Evolutionary conservation across 805 yeast species (phyloP), one percentile per base, ranked within the genome.

Genomic region (Hemisphaericaspora nanyangensis): DNA sequence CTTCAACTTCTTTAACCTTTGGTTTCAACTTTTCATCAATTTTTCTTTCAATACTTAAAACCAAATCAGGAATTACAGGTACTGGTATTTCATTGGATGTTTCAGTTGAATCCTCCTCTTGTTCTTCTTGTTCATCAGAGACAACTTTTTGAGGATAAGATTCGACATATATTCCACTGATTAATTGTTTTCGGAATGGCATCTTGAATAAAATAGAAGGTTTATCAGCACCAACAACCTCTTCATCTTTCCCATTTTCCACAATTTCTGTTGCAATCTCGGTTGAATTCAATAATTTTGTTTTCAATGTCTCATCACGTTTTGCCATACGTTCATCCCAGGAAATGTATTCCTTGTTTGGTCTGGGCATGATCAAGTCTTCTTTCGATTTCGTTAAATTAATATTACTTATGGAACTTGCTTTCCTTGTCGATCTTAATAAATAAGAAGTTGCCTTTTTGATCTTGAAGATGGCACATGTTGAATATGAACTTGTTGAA

Each of bases 361-460:
- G 52, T 37, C 52, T 56, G 5, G 65, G 63, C 28, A 54, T 37
- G 12, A 67, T 58, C 12, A 68, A 55, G 34, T 65, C 71, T 22
- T 68, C 74, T 45, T 58, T 52, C 12, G 73, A 61, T 40, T 63
- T 68, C 18, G 54, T 49, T 29, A 61, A 46, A 34, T 65, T 61
- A 18, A 58, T 47, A 39, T 62, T 66, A 37, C 63, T 58, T 17
- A 68, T 62, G 12, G 60, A 63, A 15, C 75, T 64, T 1, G 70
- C 66, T 42, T 76, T 77, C 44, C 82, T 68, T 0, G 81, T 74
- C 7, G 84, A 72, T 46, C 87, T 69, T 47, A 76, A 70, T 29
- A 82, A 62, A 46, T 77, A 73, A 1, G 82, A 73, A 2, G 82
- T 75, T 17, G 77, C 77, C 49, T 80, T 81, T 51, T 79, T 80